These are phyloP conservation scores for Tremella fuciformis DNA, from an alignment of 768 basidiomycete species.

Conservation along the genomic window DNA sequence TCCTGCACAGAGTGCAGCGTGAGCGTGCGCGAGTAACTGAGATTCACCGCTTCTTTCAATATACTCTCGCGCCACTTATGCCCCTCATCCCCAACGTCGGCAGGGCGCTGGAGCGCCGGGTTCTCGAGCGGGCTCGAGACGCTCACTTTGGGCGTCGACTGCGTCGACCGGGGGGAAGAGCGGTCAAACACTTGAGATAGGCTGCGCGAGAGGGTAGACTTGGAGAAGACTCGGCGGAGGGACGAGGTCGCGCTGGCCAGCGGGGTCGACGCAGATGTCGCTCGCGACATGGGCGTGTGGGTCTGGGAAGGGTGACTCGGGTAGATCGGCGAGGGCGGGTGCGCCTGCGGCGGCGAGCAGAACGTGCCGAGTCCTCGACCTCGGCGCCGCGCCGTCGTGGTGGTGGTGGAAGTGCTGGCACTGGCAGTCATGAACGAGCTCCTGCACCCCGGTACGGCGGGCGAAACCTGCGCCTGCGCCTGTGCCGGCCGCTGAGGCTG, in stretches of 20 bases:
- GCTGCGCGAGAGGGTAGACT: conserved; percentile 3
- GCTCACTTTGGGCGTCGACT: not conserved
- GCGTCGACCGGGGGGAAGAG: not conserved
- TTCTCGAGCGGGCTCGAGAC: not conserved
- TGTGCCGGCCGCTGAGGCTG: not conserved
- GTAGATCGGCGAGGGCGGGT: not conserved
- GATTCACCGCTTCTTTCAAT: conserved; percentile 3
- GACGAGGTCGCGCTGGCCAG: conserved; percentile 1
- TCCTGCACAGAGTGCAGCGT: not conserved
- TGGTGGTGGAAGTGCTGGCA: not conserved
- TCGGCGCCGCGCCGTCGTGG: no score
- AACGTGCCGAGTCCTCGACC: not conserved
- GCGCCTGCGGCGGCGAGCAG: conserved; percentile 1
- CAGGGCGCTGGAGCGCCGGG: not conserved
- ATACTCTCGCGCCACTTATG: conserved; percentile 4
- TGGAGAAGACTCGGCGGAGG: not conserved
- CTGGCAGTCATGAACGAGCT: conserved; percentile 1
- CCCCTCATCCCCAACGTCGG: not conserved
- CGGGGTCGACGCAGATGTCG: not conserved
- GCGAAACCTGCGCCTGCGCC: not conserved
- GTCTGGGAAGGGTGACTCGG: not conserved
- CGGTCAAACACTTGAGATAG: conserved; percentile 4
- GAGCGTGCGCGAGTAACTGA: not conserved
- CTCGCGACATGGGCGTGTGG: not conserved
- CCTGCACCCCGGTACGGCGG: not conserved